phyloP scores from a whole-genome alignment of 352 stramenopile genomes.

The Phytopythium ostracodes region DNA sequence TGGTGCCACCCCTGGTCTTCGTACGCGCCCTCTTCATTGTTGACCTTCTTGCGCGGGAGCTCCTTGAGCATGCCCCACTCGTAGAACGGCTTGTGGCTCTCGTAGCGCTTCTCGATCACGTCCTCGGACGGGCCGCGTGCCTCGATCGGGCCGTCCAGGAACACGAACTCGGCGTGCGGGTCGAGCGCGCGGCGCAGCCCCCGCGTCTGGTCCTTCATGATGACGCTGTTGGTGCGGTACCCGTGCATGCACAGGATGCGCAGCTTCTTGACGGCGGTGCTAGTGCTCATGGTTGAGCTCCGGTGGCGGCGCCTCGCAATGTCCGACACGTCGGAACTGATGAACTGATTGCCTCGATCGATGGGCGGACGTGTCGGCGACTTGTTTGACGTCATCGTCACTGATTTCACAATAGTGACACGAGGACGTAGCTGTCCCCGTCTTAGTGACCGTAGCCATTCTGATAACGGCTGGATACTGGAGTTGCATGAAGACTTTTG shows the following conservation, averaged over 20 bases:
- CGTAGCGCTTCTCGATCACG: conserved; percentile 41
- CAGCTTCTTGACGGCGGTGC: conserved; percentile 20
- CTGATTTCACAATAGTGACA: background rate
- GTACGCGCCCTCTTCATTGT: conserved; percentile 20
- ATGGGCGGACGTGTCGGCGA: background rate
- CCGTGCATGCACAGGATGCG: conserved; percentile 65
- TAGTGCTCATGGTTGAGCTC: conserved; percentile 5
- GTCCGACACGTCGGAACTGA: background rate
- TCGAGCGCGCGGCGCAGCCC: conserved; percentile 36
- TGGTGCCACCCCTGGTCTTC: conserved; percentile 40
- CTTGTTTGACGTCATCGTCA: conserved; percentile 18
- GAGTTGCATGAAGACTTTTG: background rate
- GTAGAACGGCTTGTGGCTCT: conserved; percentile 42
- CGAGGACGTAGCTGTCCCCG: background rate
- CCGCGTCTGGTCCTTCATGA: conserved; percentile 52
- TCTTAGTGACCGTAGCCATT: conserved; percentile 3
- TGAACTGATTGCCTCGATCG: background rate
- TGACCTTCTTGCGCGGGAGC: conserved; percentile 16
- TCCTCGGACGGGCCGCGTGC: conserved; percentile 38
- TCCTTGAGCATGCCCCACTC: conserved; percentile 35
- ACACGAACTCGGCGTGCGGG: conserved; percentile 49
- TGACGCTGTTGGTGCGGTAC: conserved; percentile 44
- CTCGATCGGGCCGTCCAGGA: conserved; percentile 44
- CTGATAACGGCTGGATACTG: background rate
- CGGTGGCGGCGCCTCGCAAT: too few relatives aligned